These are phyloP conservation scores for Claviceps sp. DNA, from an alignment of 2,329 filamentous ascomycete species.

Conservation along the genomic window DNA sequence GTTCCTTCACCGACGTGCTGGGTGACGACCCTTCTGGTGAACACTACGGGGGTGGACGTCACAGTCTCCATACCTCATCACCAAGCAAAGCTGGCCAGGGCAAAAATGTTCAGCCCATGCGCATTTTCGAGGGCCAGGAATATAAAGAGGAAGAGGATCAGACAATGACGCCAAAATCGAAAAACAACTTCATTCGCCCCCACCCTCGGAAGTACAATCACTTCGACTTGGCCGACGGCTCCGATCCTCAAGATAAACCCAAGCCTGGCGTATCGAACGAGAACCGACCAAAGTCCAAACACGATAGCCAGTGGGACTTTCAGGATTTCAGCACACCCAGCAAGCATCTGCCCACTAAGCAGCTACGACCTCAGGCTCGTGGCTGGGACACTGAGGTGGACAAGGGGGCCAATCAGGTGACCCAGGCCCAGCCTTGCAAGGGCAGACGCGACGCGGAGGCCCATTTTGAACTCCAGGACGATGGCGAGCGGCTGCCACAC, in stretches of 20 bases:
- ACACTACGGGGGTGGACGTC: constrained; percentile 28
- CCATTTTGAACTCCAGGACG: constrained; percentile 77
- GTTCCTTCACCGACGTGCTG: constrained; percentile 62
- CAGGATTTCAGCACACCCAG: constrained; percentile 75
- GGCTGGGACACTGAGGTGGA: constrained; percentile 64
- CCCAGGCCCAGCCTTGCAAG: constrained; percentile 42
- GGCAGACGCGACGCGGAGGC: constrained; percentile 66
- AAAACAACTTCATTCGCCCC: constrained; percentile 42
- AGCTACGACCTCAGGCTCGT: constrained; percentile 49
- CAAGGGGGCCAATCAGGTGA: constrained; percentile 38
- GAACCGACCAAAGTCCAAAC: constrained; percentile 42
- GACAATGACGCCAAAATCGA: constrained; percentile 25
- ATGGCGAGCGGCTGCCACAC: constrained; percentile 45
- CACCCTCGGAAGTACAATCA: constrained; percentile 74
- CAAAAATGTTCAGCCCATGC: constrained; percentile 50
- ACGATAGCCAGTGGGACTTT: constrained; percentile 72
- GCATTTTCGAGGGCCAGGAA: constrained; percentile 47
- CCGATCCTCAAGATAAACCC: constrained; percentile 34
- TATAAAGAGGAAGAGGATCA: constrained; percentile 24
- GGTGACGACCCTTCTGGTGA: constrained; percentile 32
- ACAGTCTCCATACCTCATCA: constrained; percentile 38
- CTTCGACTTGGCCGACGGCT: constrained; percentile 66
- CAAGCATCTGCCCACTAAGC: constrained; percentile 50
- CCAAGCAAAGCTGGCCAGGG: constrained; percentile 37
- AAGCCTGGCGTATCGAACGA: constrained; percentile 27